Evolutionary conservation across 2,329 filamentous ascomycete genomes (phyloP).

Genomic region (Clonostachys chloroleuca): DNA sequence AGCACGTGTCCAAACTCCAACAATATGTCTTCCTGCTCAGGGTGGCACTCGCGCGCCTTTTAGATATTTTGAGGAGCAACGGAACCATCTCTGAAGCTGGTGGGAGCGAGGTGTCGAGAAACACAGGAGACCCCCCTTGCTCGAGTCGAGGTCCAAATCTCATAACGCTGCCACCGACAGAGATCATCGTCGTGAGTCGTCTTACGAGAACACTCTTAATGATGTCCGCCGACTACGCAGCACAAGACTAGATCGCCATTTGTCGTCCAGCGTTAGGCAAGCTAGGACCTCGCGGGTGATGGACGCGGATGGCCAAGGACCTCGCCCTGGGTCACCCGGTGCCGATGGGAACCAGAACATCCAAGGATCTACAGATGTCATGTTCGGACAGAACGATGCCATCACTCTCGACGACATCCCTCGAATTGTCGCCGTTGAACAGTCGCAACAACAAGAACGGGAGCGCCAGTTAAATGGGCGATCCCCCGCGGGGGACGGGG

Average conservation of each 20-base stretch:
- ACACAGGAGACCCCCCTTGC: constrained; percentile 38
- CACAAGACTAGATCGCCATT: constrained; percentile 87
- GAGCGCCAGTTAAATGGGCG: constrained; percentile 6
- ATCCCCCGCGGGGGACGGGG: constrained; percentile 22
- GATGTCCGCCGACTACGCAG: constrained; percentile 90
- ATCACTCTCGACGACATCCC: constrained; percentile 95
- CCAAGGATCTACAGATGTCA: constrained; percentile 66
- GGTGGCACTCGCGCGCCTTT: constrained; percentile 83
- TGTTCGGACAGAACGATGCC: constrained; percentile 86
- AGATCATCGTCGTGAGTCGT: constrained; percentile 64
- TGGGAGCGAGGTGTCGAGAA: constrained; percentile 2
- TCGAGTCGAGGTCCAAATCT: constrained; percentile 69
- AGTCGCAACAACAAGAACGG: constrained; percentile 84
- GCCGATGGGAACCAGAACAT: constrained; percentile 39
- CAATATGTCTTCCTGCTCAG: constrained; percentile 92
- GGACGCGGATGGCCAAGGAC: constrained; percentile 57
- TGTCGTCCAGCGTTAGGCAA: constrained; percentile 89
- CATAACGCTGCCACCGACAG: constrained; percentile 52
- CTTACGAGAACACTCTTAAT: constrained; percentile 92
- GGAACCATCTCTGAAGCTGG: constrained; percentile 70
- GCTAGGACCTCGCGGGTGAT: constrained; percentile 89
- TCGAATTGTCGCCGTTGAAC: constrained; percentile 90
- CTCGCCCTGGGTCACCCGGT: constrained; percentile 71
- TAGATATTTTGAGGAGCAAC: constrained; percentile 80
- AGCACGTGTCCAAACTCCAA: constrained; percentile 77